Evolutionary conservation across 1,284 basidiomycete species (phyloP), one percentile per base, ranked within the genome.

Genomic region (Anthracocystis setariae): DNA sequence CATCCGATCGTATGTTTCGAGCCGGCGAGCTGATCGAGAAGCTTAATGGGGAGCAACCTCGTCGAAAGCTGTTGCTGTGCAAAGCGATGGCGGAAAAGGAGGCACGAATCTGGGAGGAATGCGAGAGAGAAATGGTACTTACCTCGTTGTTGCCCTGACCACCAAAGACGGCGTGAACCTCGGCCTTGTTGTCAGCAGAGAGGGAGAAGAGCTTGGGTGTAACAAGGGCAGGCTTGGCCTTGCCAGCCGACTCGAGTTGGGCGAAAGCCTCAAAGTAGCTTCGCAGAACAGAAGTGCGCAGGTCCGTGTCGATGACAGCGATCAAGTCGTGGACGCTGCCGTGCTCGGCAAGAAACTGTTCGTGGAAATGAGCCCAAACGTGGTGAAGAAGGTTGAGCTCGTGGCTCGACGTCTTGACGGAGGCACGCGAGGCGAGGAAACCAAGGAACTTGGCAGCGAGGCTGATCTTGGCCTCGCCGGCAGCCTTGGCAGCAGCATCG

Each of bases 71-170:
- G 17, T 17, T 7, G 17, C 38, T 39, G 32, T 12, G 29, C 13
- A 20, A 39, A 17, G 38, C 40, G 23, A 32, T 32, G 27, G 25
- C 17, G 17, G 45, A 18, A 25, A 39, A 18, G 35, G 33, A n/a
- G 18, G 3, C 38, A 17, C 17, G 17, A 3, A 42, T 13, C 18
- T 9, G 40, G 38, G 48, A 25, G 25, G 23, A 20, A 21, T 9
- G 8, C 21, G 42, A 33, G 32, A 38, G 52, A 29, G 20, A 23
- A 23, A 33, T 3, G 44, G 12, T 13, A 83, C 85, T 81, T 70
- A 86, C 85, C 69, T 98, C 95, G 84, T 98, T 98, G 73, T 91
- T 93, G 74, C 95, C 95, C 84, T 98, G 95, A n/a, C 96, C 96
- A 68, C 95, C 95, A 80, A 98, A 98, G 58, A 98, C 86, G 57